Conservation (phyloP, 2,329 filamentous ascomycete species). For the Venturia nashicola region DNA sequence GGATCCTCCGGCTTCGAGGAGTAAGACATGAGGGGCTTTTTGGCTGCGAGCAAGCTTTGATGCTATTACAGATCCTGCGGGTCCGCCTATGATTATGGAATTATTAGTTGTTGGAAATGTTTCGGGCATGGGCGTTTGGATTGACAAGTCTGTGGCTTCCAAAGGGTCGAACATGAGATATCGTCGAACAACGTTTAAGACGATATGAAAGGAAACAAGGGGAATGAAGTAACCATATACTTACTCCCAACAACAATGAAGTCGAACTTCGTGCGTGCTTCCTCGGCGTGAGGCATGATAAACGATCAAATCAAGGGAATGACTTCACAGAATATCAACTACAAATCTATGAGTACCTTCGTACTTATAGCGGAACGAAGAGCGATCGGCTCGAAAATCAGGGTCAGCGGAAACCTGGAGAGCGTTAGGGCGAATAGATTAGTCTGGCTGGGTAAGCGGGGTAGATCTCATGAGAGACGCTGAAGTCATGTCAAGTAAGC, state of each 20-base stretch:
- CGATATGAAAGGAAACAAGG: neutral
- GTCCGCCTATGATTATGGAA: constrained; percentile 6
- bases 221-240: neutral
- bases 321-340: neutral
- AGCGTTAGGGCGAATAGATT: neutral
- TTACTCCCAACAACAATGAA: constrained; percentile 12
- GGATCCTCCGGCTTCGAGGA: constrained; percentile 10
- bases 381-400: neutral
- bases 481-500: neutral
- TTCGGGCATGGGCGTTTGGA: neutral
- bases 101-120: neutral
- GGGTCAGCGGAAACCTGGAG: neutral
- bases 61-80: constrained; percentile 9
- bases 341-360: neutral
- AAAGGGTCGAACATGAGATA: neutral
- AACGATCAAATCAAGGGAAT: neutral
- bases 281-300: neutral
- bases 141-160: neutral
- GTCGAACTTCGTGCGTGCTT: constrained; percentile 9
- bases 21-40: constrained; percentile 8
- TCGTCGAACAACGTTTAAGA: neutral
- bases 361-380: neutral
- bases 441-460: neutral
- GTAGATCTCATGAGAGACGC: neutral
- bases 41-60: constrained; percentile 6